Base-by-base conservation (phyloP, 2,329 filamentous ascomycete genomes). In the Diplodia mutila region DNA sequence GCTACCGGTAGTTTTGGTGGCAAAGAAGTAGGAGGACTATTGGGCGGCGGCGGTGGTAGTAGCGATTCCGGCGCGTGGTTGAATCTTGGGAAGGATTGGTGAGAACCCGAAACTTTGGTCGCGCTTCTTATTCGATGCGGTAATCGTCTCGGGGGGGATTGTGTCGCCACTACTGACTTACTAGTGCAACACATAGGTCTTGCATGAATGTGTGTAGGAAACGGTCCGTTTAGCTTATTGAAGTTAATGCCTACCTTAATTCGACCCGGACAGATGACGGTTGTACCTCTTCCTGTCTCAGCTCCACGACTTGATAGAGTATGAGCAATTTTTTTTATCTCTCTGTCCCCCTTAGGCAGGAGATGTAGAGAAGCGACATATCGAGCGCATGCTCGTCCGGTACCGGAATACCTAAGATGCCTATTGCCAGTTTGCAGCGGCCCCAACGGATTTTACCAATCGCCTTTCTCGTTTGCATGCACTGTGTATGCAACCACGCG, bases 1-100 rank as follows among this genome's bases (percentile, higher is more conserved):
- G 52, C 67, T 23, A n/a, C 51, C 18, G 27, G 69, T 2, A 29
- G 68, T 9, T n/a, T n/a, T n/a, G 55, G 52, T n/a, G 12, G 67
- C 42, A n/a, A n/a, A n/a, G n/a, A n/a, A n/a, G n/a, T n/a, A n/a
- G n/a, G n/a, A n/a, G n/a, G 54, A 27, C 54, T 65, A 34, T 27
- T 32, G 29, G 61, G 55, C 18, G 66, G 23, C 37, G 29, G 37
- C 12, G n/a, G 54, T 2, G 16, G 29, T 32, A 27, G 37, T 48
- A 21, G 29, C 3, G 57, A 42, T 3, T 29, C 25, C 12, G 57
- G 42, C 21, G 27, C 14, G 27, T 49, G 48, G 23, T 65, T 65
- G 29, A 54, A 12, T 21, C 48, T 65, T 23, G 61, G 48, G 29
- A 34, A 48, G 49, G 61, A 65, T 46, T 54, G 61, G 61, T 65